These are phyloP conservation scores for Phytophthora brassicae DNA, from an alignment of 352 stramenopile species.

Conservation along the genomic window DNA sequence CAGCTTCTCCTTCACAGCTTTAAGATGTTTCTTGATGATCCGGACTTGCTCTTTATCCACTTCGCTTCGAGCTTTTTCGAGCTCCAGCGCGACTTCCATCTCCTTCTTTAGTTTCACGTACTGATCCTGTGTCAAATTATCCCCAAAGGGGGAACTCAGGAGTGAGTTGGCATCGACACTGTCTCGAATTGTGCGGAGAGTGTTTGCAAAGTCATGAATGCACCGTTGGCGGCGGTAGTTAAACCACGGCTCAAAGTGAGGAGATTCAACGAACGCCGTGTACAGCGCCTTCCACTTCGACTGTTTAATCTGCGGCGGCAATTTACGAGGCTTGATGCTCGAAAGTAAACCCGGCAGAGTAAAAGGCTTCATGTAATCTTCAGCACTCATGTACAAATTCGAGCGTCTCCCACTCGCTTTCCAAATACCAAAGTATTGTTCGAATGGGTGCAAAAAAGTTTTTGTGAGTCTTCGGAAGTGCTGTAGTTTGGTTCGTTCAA, in stretches of 20 bases:
- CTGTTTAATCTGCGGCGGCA: constrained; percentile 63
- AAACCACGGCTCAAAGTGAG: constrained; percentile 83
- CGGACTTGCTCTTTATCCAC: constrained; percentile 45
- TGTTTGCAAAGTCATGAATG: constrained; percentile 64
- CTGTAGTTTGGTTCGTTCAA: constrained; percentile 22
- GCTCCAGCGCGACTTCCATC: constrained; percentile 42
- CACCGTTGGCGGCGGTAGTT: constrained; percentile 64
- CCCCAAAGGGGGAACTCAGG: constrained; percentile 45
- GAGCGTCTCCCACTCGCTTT: constrained; percentile 53
- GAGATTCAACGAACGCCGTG: constrained; percentile 65
- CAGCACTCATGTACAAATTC: constrained; percentile 69
- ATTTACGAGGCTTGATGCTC: constrained; percentile 54
- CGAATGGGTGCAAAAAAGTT: constrained; percentile 84
- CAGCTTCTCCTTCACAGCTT: constrained; percentile 49
- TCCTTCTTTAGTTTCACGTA: constrained; percentile 50
- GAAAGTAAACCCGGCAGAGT: constrained; percentile 50
- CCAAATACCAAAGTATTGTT: constrained; percentile 87
- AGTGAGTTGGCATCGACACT: constrained; percentile 41
- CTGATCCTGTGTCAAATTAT: constrained; percentile 46
- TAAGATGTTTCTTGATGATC: constrained; percentile 50
- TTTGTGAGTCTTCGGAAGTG: constrained; percentile 88
- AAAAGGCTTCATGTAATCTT: constrained; percentile 80
- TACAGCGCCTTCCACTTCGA: constrained; percentile 75
- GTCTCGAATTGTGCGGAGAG: constrained; percentile 53
- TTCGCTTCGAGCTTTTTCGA: constrained; percentile 35